A percentile compares a stretch with the other conserved stretches of the same genome.
phyloP scores from a whole-genome alignment of 2,329 filamentous ascomycete genomes.

The Cytospora piceae region DNA sequence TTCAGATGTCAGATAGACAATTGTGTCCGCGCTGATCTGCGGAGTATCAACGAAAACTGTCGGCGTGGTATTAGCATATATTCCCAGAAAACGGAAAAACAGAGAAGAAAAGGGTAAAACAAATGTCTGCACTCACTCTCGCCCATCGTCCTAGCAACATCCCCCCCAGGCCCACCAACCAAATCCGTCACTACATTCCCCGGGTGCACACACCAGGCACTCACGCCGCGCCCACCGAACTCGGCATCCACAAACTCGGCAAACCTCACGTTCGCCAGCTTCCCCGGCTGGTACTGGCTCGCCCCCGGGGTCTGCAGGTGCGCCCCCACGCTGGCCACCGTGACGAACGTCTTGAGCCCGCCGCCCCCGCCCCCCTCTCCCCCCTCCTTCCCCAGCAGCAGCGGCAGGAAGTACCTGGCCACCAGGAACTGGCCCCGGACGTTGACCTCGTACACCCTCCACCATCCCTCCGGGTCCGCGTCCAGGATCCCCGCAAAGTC shows the following conservation, averaged over 20 bases:
- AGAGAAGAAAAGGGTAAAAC: too few relatives aligned
- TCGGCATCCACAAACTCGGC: slow-evolving; percentile 50
- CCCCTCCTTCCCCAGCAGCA: slow-evolving; percentile 37
- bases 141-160: background rate
- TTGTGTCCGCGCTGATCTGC: slow-evolving; percentile 20
- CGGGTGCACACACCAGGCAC: slow-evolving; percentile 49
- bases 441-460: slow-evolving; percentile 52
- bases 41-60: slow-evolving; percentile 12
- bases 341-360: slow-evolving; percentile 45
- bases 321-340: slow-evolving; percentile 47
- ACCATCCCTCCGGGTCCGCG: slow-evolving; percentile 41
- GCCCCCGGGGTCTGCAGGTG: slow-evolving; percentile 36
- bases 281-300: slow-evolving; percentile 49
- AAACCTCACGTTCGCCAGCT: slow-evolving; percentile 50
- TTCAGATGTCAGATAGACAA: slow-evolving; percentile 18
- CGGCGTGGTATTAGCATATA: background rate
- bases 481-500: slow-evolving; percentile 31
- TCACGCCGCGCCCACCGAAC: slow-evolving; percentile 44
- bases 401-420: slow-evolving; percentile 49
- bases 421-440: slow-evolving; percentile 51
- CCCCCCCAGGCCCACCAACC: slow-evolving; percentile 16
- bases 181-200: slow-evolving; percentile 46
- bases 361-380: slow-evolving; percentile 21
- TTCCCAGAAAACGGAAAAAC: background rate
- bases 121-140: slow-evolving; percentile 3